Base-by-base conservation (phyloP, 2,329 filamentous ascomycete genomes). In the Fusarium armeniacum region DNA sequence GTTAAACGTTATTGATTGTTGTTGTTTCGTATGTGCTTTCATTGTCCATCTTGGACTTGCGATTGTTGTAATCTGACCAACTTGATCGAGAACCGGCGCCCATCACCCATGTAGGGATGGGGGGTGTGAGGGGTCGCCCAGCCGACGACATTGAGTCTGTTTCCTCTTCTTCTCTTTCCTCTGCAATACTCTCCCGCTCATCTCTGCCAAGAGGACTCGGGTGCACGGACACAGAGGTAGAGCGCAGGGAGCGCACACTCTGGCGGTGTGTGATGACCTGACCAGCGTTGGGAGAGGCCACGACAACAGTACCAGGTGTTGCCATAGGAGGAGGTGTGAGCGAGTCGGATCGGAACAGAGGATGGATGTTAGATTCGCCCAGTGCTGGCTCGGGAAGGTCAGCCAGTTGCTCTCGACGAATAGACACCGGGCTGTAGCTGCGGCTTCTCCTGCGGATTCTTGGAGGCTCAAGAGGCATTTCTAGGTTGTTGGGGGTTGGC, bases 291-390 rank as follows among this genome's bases (percentile, higher is more conserved):
- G 91, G 91, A 4, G 91, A 89, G 0, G 91, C 92, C 13, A 89
- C 83, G 50, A 94, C 90, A 18, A 90, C 84, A 0, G 92, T 94
- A 1, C 91, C 90, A 0, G 90, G 89, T 0, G 90, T 91, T 2
- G 86, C 84, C 8, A 87, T 80, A 1, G 91, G 87, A 2, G 91
- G 89, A 10, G 91, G 90, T 2, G 83, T 85, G 0, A 90, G 90
- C 41, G 89, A 91, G 75, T 93, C 90, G 8, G 89, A 90, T 62
- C 92, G 86, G 81, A 94, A 94, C 5, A 94, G 84, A 11, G 92
- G 92, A 77, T 94, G 92, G 46, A 94, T 93, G 75, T 93, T 88
- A 5, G 89, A 84, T 76, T 94, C 90, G 73, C 84, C 81, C 69
- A 81, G 67, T 15, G 73, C 76, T 43, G 61, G 61, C 50, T 64